These are phyloP conservation scores for Inonotus hispidus DNA, from an alignment of 1,284 basidiomycete genomes.

Conservation along the genomic window DNA sequence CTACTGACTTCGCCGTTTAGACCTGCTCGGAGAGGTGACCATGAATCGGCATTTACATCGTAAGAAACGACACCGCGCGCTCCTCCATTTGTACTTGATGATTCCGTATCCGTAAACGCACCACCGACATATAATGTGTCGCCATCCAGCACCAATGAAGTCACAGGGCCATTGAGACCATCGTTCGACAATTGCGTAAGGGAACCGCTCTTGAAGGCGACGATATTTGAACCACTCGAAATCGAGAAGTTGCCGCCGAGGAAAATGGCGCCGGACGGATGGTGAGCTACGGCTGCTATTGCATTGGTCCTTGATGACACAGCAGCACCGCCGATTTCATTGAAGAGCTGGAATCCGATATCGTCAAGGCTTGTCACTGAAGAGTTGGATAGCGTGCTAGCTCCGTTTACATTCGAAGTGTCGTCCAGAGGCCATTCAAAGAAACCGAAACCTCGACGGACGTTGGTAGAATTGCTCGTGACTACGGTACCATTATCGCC, in stretches of 20 bases:
- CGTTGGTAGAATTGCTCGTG: constrained; percentile 29
- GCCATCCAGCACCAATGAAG: constrained; percentile 55
- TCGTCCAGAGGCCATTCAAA: constrained; percentile 69
- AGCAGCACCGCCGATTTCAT: constrained; percentile 43
- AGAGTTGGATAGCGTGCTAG: constrained; percentile 55
- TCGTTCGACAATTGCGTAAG: constrained; percentile 49
- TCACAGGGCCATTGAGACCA: constrained; percentile 74
- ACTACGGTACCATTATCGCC: constrained; percentile 27
- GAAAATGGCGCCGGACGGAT: constrained; percentile 62
- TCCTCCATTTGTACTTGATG: constrained; percentile 45
- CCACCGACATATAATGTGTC: constrained; percentile 81
- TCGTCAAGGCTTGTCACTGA: constrained; percentile 69
- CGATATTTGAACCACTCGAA: constrained; percentile 65
- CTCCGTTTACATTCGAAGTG: constrained; percentile 45
- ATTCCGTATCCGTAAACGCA: constrained; percentile 68
- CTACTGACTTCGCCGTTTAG: constrained; percentile 71
- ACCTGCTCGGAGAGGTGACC: constrained; percentile 71
- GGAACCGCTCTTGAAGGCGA: constrained; percentile 59
- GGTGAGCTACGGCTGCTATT: constrained; percentile 56
- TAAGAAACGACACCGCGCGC: constrained; percentile 73
- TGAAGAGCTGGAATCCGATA: constrained; percentile 56
- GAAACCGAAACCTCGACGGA: constrained; percentile 60
- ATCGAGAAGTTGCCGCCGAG: constrained; percentile 77
- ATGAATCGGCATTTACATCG: constrained; percentile 60
- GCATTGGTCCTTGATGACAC: constrained; percentile 32